A percentile compares a stretch with the other conserved stretches of the same genome.
Conservation (phyloP, 768 basidiomycete species). For the Hygrophorus pudorinus region DNA sequence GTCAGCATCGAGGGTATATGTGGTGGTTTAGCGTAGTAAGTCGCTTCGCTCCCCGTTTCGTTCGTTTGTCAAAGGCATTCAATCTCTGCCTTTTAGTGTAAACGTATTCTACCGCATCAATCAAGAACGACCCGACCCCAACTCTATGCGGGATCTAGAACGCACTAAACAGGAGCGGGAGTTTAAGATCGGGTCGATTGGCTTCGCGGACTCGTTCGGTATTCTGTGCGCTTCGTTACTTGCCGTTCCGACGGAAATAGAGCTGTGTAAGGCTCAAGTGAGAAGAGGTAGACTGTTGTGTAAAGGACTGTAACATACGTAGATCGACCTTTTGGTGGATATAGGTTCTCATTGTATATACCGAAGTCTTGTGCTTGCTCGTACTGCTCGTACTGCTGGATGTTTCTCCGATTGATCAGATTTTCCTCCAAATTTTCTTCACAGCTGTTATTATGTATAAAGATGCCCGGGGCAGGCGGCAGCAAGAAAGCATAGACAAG, state of each 20-base stretch:
- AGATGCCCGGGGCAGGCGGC: background rate
- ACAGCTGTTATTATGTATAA: background rate
- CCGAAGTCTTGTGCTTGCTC: too few species aligned
- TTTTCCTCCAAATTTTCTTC: too few species aligned
- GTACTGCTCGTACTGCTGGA: too few species aligned
- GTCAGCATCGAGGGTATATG: constrained; percentile 87
- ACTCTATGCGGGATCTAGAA: constrained; percentile 39
- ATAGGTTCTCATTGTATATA: background rate
- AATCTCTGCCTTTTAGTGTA: constrained; percentile 37
- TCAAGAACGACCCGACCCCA: constrained; percentile 49
- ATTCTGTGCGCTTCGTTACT: constrained; percentile 55
- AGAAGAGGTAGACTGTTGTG: constrained; percentile 64
- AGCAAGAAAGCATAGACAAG: background rate
- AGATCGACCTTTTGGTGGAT: background rate
- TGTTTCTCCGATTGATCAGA: too few species aligned
- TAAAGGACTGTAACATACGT: constrained; percentile 36
- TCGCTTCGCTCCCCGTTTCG: constrained; percentile 9
- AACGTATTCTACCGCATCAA: constrained; percentile 82
- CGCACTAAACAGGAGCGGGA: constrained; percentile 66
- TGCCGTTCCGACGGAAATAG: constrained; percentile 67
- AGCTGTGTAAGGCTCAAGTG: constrained; percentile 66
- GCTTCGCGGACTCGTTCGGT: constrained; percentile 74
- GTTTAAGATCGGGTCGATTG: constrained; percentile 86
- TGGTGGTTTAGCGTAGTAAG: constrained; percentile 87
- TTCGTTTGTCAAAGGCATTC: constrained; percentile 9